phyloP scores from a whole-genome alignment of 495 filamentous ascomycete species.

The Talaromyces adpressus region DNA sequence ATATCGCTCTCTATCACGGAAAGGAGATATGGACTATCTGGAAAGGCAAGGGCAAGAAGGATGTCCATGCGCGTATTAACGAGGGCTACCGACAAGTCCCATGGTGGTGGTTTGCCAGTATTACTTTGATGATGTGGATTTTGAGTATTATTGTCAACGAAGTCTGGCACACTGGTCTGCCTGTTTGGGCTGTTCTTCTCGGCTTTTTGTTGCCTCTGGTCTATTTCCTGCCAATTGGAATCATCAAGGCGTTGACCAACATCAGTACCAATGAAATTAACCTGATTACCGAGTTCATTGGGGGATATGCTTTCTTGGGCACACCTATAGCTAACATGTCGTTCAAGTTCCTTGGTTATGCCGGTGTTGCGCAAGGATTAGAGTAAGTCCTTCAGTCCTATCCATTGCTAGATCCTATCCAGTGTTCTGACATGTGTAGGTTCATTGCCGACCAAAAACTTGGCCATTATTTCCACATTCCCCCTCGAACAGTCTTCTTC shows the following conservation, averaged over 20 bases:
- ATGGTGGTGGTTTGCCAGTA: constrained; percentile 36
- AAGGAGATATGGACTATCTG: constrained; percentile 55
- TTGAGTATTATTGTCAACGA: constrained; percentile 57
- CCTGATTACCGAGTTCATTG: constrained; percentile 64
- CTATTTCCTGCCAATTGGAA: constrained; percentile 40
- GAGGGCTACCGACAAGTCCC: constrained; percentile 27
- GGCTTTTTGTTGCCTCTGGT: constrained; percentile 40
- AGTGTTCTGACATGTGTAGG: constrained; percentile 45
- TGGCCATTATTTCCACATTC: constrained; percentile 73
- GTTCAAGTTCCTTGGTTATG: constrained; percentile 72
- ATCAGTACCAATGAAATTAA: constrained; percentile 61
- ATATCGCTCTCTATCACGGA: constrained; percentile 59
- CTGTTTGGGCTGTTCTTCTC: constrained; percentile 63
- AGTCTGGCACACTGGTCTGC: constrained; percentile 57
- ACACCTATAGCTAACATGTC: constrained; percentile 62
- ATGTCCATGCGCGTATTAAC: constrained; percentile 40
- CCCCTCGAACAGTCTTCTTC: constrained; percentile 60
- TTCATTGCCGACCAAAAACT: constrained; percentile 71
- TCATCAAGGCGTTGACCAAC: constrained; percentile 59
- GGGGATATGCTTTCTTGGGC: constrained; percentile 64
- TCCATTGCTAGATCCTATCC: constrained; percentile 43
- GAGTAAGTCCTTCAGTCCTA: constrained; percentile 28
- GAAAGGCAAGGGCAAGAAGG: constrained; percentile 51
- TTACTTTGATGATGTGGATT: constrained; percentile 44
- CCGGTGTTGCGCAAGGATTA: constrained; percentile 50